Evolutionary conservation across 1,139 yeast genomes (phyloP), one percentile per base, ranked within the genome.

Genomic region (Taphrina populina): DNA sequence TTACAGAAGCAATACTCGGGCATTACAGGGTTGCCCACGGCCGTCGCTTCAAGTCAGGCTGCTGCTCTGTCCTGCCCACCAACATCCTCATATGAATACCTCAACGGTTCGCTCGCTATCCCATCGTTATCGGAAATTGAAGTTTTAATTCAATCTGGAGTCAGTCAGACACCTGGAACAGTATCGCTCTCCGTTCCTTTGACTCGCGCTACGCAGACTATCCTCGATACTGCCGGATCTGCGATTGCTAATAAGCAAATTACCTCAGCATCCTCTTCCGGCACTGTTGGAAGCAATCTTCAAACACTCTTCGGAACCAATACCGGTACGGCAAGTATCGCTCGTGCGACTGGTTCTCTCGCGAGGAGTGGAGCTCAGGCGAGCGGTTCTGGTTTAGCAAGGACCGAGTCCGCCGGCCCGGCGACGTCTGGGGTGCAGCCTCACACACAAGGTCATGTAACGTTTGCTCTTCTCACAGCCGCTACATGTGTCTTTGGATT

Each of bases 181-280:
- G 35, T 49, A 67, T 79, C 56, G 67, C 67, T 46, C 65, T 77
- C 45, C 62, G 68, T 5, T 66, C 70, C 11, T 69, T 67, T 57
- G 67, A 71, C 29, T 68, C 79, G 3, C 71, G 54, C 73, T 29
- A 53, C 59, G 39, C 76, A 73, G 66, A 69, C 73, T 4, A 72
- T 80, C 43, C 66, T 72, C 58, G 84, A 84, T 62, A 68, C 71
- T 23, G 73, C 73, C 49, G 80, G 80, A 52, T 76, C 79, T 17
- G 69, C 67, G 46, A 76, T 84, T 49, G 65, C 70, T 43, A 78
- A 81, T 37, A 49, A 49, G 39, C 33, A 34, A 19, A 39, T 49
- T 46, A 49, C 43, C 20, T 21, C 37, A 4, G 54, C 46, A 4
- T 37, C 54, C 11, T 39, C 46, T 7, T 49, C 54, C 8, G 46